Evolutionary conservation across 129 eudicot species (phyloP), one percentile per base, ranked within the genome.

Genomic region (Lactuca saligna): DNA sequence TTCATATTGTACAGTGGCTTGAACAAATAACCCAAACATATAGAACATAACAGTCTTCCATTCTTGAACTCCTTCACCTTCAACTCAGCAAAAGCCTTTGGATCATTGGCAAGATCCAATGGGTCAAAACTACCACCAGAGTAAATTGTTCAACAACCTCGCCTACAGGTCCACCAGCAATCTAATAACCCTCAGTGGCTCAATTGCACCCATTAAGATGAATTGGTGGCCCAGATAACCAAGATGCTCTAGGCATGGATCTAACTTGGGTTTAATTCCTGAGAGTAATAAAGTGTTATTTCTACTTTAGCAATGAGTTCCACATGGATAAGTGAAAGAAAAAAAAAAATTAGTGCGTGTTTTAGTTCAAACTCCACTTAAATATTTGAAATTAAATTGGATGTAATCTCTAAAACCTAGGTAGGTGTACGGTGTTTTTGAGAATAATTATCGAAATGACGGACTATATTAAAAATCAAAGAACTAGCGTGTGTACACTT

Each of bases 201-300:
- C 20, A 1, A 86, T 82, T 4, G 91, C 91, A 57, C 91, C 91
- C 91, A 86, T 86, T 38, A 86, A 73, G 55, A 86, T 76, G 6
- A 86, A 88, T 56, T 86, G 91, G 80, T 73, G 91, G 91, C 88
- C 91, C 91, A 86, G 16, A 86, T 86, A 44, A 86, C 91, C 80
- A 86, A 77, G 65, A 86, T 86, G 86, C 91, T 86, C 48, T 86
- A 88, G 5, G 91, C 91, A 57, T 86, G 91, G 76, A 86, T 63
- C 85, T 80, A 78, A 66, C 86, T 83, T 54, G 91, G 91, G 86
- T 86, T 20, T 20, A 20, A 20, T 86, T 42, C 88, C 91, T 76
- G 80, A 70, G 66, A 70, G 66, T 86, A 86, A 75, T 86, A 88
- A 62, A 86, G 86, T 20, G 20, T 20, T 20, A 20, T 20, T 20